Evolutionary conservation across 495 filamentous ascomycete genomes (phyloP).

Genomic region (Daldinia bambusicola): DNA sequence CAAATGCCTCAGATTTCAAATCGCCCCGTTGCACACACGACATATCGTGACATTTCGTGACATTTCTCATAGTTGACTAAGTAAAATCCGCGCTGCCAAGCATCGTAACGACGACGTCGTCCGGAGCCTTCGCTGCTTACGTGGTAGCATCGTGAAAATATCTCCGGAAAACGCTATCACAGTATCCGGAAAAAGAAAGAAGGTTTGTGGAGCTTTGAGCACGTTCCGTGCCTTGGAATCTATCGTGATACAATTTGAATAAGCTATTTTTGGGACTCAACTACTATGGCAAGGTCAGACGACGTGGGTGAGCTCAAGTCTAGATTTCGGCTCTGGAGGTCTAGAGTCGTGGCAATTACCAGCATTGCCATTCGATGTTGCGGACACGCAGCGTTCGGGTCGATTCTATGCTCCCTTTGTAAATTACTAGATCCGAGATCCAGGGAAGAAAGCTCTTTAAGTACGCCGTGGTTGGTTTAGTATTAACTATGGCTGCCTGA

Average conservation of each 20-base stretch:
- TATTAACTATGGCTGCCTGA: slow-evolving; percentile 27
- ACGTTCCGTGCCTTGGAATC: slow-evolving; percentile 11
- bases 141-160: slow-evolving; percentile 34
- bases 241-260: slow-evolving; percentile 22
- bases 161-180: slow-evolving; percentile 30
- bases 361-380: slow-evolving; percentile 37
- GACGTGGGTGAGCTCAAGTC: slow-evolving; percentile 27
- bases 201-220: slow-evolving; percentile 21
- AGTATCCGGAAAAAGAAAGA: slow-evolving; percentile 33
- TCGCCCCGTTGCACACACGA: slow-evolving; percentile 26
- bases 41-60: slow-evolving; percentile 34
- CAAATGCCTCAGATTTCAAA: slow-evolving; percentile 46
- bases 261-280: slow-evolving; percentile 40
- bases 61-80: slow-evolving; percentile 42
- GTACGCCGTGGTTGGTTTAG: slow-evolving; percentile 27
- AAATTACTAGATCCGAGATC: slow-evolving; percentile 42
- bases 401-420: slow-evolving; percentile 25
- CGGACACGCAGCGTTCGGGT: slow-evolving; percentile 22
- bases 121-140: slow-evolving; percentile 20
- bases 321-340: slow-evolving; percentile 24
- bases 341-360: slow-evolving; percentile 36
- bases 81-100: slow-evolving; percentile 32
- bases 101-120: slow-evolving; percentile 25
- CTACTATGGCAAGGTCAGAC: slow-evolving; percentile 27
- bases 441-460: slow-evolving; percentile 29